phyloP scores from a whole-genome alignment of 1,284 basidiomycete genomes.

The Entoloma clypeatum region DNA sequence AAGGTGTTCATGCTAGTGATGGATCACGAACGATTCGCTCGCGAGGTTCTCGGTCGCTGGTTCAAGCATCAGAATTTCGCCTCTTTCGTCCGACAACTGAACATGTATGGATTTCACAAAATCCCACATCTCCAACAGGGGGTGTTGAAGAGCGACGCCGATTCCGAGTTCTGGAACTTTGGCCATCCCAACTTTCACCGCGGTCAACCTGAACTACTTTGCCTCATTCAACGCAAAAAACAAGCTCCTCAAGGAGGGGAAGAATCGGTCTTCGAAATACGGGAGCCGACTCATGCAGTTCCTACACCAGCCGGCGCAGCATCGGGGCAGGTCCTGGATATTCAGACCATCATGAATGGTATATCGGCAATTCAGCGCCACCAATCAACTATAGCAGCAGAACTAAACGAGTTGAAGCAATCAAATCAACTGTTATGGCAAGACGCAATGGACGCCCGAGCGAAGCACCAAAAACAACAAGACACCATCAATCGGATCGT shows the following conservation, averaged over 20 bases:
- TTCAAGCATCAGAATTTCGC: conserved; percentile 97
- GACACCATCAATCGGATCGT: conserved; percentile 98
- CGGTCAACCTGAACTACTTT: conserved; percentile 88
- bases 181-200: conserved; percentile 87
- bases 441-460: conserved; percentile 78
- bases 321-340: conserved; percentile 61
- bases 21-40: conserved; percentile 90
- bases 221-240: conserved; percentile 69
- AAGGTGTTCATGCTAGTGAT: conserved; percentile 57
- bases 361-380: conserved; percentile 89
- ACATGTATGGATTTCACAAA: conserved; percentile 98
- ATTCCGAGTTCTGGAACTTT: conserved; percentile 93
- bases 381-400: conserved; percentile 85
- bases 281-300: conserved; percentile 20
- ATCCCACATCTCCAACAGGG: conserved; percentile 96
- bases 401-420: conserved; percentile 84
- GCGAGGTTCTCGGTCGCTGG: conserved; percentile 87
- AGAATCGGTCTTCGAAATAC: conserved; percentile 29
- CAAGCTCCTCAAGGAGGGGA: conserved; percentile 30
- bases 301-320: conserved; percentile 22
- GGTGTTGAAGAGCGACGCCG: conserved; percentile 77
- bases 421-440: conserved; percentile 92
- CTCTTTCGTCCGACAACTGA: conserved; percentile 93
- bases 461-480: conserved; percentile 86
- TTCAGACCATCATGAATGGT: conserved; percentile 75